Evolutionary conservation across 2,329 filamentous ascomycete species (phyloP).

Genomic region (Aspergillus chevalieri): DNA sequence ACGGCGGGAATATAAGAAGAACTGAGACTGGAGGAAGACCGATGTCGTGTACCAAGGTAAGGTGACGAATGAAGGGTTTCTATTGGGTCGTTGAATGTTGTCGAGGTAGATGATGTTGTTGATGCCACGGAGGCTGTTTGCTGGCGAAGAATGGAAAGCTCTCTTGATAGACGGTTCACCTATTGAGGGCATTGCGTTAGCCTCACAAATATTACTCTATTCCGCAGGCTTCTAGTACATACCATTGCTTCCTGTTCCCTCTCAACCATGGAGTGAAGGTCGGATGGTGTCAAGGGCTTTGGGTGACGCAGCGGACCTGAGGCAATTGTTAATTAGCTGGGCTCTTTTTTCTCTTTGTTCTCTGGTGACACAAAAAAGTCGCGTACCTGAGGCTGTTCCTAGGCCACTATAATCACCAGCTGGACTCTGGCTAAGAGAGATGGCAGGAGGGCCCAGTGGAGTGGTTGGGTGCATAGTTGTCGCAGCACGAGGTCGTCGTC

Average conservation of each 20-base stretch:
- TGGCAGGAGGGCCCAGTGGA: slow-evolving; percentile 37
- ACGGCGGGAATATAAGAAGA: slow-evolving; percentile 36
- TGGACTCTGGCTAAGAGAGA: slow-evolving; percentile 25
- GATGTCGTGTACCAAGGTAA: slow-evolving; percentile 45
- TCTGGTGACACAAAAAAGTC: background rate
- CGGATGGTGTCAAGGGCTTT: slow-evolving; percentile 76
- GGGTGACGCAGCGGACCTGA: slow-evolving; percentile 76
- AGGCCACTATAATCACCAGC: slow-evolving; percentile 30
- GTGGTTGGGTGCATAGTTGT: slow-evolving; percentile 21
- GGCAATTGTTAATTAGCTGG: background rate
- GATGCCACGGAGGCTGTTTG: slow-evolving; percentile 59
- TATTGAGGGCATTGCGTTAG: slow-evolving; percentile 28
- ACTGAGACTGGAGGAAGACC: slow-evolving; percentile 51
- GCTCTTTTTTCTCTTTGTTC: background rate
- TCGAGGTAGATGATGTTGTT: slow-evolving; percentile 53
- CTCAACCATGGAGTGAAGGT: slow-evolving; percentile 83
- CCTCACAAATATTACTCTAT: background rate
- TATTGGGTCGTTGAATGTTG: slow-evolving; percentile 43
- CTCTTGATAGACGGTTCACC: slow-evolving; percentile 89
- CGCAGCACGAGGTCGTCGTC: slow-evolving; percentile 25
- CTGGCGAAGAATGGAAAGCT: slow-evolving; percentile 75
- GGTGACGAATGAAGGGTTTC: slow-evolving; percentile 39
- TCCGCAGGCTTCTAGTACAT: slow-evolving; percentile 27
- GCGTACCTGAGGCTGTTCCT: slow-evolving; percentile 36
- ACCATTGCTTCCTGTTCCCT: slow-evolving; percentile 94